Evolutionary conservation across 768 basidiomycete species (phyloP), one percentile per base, ranked within the genome.

Genomic region (Lactifluus hygrophoroides): DNA sequence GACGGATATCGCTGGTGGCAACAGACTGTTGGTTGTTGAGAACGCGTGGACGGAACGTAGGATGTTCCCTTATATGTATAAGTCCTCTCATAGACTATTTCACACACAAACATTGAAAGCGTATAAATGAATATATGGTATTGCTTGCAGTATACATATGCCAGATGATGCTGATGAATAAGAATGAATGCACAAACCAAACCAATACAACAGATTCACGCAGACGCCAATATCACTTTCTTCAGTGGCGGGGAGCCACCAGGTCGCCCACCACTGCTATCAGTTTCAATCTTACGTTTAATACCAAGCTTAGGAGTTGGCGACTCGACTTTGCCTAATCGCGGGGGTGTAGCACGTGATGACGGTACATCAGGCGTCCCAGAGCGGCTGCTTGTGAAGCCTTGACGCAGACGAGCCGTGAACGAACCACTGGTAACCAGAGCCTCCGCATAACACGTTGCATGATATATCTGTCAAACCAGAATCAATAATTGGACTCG

Each of bases 381-480:
- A 65, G 86, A 84, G 62, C 90, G 84, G 74, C 88, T 90, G 59
- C 81, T 65, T 66, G 72, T 72, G 58, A 72, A 70, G 46, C 75
- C 69, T 66, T 88, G 84, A 72, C 85, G 84, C 66, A 91, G 70
- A 47, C 85, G 81, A 8, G 81, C 80, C 52, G 84, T 87, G 52
- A 90, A 74, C 65, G 71, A 86, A 64, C 77, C 84, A 51, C 81
- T 56, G n/a, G 49, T 57, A 42, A 25, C 54, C 38, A 79, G 69
- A 37, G 86, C 86, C 69, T 95, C 93, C 25, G 89, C 88, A 73
- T 90, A 88, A 72, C 94, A 96, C 17, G 93, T 95, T 47, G 94
- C 94, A 74, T 96, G 94, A 70, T 85, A 95, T 66, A 94, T 86
- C 93, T 94, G 67, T 13, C 21, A 42, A 23, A 48, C 42, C 16